These are phyloP conservation scores for Nicotiana undulata DNA, from an alignment of 257 asterid species.

Conservation along the genomic window DNA sequence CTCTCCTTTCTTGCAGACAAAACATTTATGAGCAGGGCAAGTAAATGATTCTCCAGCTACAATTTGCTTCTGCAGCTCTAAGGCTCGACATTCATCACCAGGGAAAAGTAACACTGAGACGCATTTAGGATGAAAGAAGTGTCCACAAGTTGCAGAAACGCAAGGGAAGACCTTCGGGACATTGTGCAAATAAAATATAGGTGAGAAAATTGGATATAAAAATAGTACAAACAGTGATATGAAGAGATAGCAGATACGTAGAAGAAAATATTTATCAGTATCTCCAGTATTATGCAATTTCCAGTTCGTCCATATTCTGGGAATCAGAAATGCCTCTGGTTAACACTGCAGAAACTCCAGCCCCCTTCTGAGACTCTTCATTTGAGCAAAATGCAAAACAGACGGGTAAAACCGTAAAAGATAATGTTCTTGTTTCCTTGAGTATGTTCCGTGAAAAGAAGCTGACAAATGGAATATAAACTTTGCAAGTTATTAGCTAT, in stretches of 20 bases:
- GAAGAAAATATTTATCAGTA: not conserved
- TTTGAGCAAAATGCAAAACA: not conserved
- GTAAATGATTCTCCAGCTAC: constrained; percentile 56
- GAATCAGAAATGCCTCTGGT: not conserved
- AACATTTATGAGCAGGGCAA: constrained; percentile 70
- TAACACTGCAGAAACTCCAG: not conserved
- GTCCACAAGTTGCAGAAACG: constrained; percentile 75
- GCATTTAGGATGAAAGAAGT: constrained; percentile 66
- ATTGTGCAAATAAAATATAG: constrained; percentile 1
- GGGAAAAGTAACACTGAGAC: constrained; percentile 41
- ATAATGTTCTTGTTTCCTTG: not conserved
- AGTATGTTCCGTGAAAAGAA: not conserved
- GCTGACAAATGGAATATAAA: no score
- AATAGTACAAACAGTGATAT: not conserved
- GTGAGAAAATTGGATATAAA: not conserved
- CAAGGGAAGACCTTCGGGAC: constrained; percentile 58
- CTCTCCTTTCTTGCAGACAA: constrained; percentile 47
- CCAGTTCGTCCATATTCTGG: not conserved
- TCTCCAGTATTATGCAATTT: not conserved
- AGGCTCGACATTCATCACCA: constrained; percentile 31
- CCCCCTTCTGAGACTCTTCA: not conserved
- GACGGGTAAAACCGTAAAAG: not conserved
- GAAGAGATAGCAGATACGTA: not conserved
- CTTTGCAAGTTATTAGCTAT: not conserved
- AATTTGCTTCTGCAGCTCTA: constrained; percentile 32